phyloP scores from a whole-genome alignment of 2,329 filamentous ascomycete genomes.

The Venturia effusa region DNA sequence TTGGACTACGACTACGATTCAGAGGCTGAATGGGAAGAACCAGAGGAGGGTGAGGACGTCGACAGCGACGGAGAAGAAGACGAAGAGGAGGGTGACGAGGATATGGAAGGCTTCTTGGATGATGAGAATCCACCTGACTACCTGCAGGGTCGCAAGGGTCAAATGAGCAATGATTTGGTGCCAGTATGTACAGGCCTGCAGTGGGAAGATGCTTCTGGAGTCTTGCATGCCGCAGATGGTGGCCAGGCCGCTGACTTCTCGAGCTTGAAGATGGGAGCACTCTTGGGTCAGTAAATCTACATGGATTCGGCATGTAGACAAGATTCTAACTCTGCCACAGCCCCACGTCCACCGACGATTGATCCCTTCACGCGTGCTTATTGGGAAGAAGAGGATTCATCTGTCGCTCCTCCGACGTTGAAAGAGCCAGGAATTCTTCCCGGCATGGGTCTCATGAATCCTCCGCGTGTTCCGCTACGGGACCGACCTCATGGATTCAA shows the following conservation, averaged over 20 bases:
- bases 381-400: conserved; percentile 44
- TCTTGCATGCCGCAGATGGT: conserved; percentile 35
- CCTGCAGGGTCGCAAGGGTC: conserved; percentile 40
- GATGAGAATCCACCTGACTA: conserved; percentile 58
- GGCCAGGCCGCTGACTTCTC: conserved; percentile 36
- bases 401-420: conserved; percentile 10
- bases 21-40: conserved; percentile 74
- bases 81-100: conserved; percentile 60
- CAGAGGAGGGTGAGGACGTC: conserved; percentile 59
- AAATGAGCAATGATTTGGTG: conserved; percentile 56
- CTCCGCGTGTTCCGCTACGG: conserved; percentile 10
- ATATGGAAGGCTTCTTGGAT: conserved; percentile 84
- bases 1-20: conserved; percentile 78
- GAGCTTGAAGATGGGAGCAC: conserved; percentile 62
- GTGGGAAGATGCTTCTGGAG: conserved; percentile 53
- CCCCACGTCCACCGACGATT: conserved; percentile 47
- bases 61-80: conserved; percentile 55
- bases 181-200: conserved; percentile 71
- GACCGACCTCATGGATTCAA: conserved; percentile 15
- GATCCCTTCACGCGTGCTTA: conserved; percentile 78
- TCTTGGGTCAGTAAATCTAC: conserved; percentile 49
- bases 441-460: conserved; percentile 4
- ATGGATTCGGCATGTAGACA: background rate
- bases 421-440: background rate
- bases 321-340: conserved; percentile 17